Percentiles rank a stretch among this genome's conserved stretches.
Evolutionary conservation across 2,329 filamentous ascomycete genomes (phyloP).

Genomic region (Davidsoniella eucalypti): DNA sequence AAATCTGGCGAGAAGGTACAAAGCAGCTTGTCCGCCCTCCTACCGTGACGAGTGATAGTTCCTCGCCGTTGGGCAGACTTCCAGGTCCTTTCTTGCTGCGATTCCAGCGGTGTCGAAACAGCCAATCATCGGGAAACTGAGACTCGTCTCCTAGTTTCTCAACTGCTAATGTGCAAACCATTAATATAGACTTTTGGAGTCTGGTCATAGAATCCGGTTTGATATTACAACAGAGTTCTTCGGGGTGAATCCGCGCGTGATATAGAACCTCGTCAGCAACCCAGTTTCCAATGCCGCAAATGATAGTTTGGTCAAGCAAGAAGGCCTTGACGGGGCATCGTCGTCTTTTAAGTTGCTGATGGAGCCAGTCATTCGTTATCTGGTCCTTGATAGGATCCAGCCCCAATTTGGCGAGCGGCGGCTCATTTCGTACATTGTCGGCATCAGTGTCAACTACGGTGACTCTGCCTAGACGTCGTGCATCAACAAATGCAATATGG

Average conservation of each 20-base stretch:
- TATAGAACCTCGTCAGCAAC: constrained; percentile 90
- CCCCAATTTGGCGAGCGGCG: constrained; percentile 77
- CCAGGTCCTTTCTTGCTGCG: constrained; percentile 65
- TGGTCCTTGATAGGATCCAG: constrained; percentile 79
- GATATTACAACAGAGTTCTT: constrained; percentile 81
- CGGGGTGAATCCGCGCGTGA: constrained; percentile 75
- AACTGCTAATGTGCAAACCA: constrained; percentile 66
- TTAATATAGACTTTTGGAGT: constrained; percentile 56
- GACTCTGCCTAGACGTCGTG: constrained; percentile 62
- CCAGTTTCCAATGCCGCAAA: constrained; percentile 94
- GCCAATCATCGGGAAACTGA: constrained; percentile 70
- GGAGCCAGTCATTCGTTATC: constrained; percentile 62
- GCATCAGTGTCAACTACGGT: constrained; percentile 68
- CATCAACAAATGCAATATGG: constrained; percentile 68
- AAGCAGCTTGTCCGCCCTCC: constrained; percentile 84
- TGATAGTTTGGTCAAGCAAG: constrained; percentile 70
- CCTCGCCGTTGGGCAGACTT: constrained; percentile 66
- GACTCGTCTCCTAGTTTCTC: constrained; percentile 67
- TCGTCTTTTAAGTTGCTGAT: constrained; percentile 52
- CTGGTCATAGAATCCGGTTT: constrained; percentile 29
- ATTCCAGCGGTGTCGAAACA: constrained; percentile 78
- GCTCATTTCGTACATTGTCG: constrained; percentile 55
- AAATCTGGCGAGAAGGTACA: constrained; percentile 56
- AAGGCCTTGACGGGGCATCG: constrained; percentile 81
- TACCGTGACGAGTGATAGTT: constrained; percentile 73